These are phyloP conservation scores for Hypoxylon rickii DNA, from an alignment of 495 filamentous ascomycete species.

Conservation along the genomic window DNA sequence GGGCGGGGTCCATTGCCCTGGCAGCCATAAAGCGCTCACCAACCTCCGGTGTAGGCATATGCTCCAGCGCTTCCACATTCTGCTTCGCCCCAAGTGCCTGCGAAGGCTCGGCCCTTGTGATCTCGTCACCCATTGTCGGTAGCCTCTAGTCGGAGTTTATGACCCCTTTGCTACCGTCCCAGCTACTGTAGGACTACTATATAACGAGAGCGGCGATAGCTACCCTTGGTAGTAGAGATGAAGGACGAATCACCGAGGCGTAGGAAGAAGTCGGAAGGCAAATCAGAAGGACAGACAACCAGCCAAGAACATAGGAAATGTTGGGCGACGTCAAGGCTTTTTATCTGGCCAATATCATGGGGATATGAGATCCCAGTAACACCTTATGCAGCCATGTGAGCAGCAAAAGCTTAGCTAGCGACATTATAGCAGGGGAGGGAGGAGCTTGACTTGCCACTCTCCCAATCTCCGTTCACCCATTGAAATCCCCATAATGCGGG, in stretches of 20 bases:
- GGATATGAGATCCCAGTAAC: slow-evolving; percentile 1
- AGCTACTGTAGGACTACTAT: no score
- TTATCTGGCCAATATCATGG: slow-evolving; percentile 21
- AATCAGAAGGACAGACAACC: not conserved
- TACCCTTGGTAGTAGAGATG: no score
- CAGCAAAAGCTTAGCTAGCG: slow-evolving; percentile 25
- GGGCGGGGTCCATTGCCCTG: slow-evolving; percentile 40
- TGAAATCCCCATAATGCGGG: slow-evolving; percentile 20
- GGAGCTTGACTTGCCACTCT: slow-evolving; percentile 17
- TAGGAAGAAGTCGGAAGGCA: not conserved
- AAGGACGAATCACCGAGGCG: no score
- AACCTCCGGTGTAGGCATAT: not conserved
- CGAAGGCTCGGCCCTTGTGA: slow-evolving; percentile 14
- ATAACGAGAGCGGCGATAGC: no score
- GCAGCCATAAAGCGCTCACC: slow-evolving; percentile 5
- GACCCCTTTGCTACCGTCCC: not conserved
- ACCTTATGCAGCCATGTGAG: slow-evolving; percentile 24
- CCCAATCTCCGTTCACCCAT: slow-evolving; percentile 23
- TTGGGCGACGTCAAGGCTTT: slow-evolving; percentile 13
- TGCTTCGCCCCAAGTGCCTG: slow-evolving; percentile 5
- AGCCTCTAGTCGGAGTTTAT: not conserved
- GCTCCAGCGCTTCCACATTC: slow-evolving; percentile 22
- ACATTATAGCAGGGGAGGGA: slow-evolving; percentile 12
- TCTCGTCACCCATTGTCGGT: slow-evolving; percentile 25
- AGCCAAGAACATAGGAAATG: not conserved